A percentile compares a stretch with the other conserved stretches of the same genome.
phyloP scores from a whole-genome alignment of 192 early-diverging fungal species.

The Jimgerdemannia flammicorona region DNA sequence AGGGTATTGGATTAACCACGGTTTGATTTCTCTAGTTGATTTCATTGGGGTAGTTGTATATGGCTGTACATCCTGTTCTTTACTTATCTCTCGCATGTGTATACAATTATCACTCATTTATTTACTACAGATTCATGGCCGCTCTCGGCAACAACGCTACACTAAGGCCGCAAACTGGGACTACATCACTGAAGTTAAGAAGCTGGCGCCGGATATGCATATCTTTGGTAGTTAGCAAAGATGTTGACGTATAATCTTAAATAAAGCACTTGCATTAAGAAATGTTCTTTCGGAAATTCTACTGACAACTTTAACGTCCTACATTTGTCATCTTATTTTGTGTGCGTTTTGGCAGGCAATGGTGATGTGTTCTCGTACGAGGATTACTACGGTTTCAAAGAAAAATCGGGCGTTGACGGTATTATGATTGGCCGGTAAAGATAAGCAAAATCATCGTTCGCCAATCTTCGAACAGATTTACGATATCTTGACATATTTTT shows the following conservation, averaged over 20 bases:
- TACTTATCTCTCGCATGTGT: background rate
- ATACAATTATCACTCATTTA: constrained; percentile 7
- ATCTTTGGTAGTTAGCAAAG: constrained; percentile 45
- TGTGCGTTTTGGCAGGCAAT: constrained; percentile 33
- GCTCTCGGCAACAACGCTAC: constrained; percentile 91
- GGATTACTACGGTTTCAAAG: constrained; percentile 74
- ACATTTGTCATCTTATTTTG: no score
- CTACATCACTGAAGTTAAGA: constrained; percentile 71
- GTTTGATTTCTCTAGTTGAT: constrained; percentile 6
- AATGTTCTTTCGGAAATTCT: no score
- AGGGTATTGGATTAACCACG: constrained; percentile 61
- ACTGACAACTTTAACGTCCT: no score
- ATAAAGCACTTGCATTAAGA: no score
- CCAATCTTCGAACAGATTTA: background rate
- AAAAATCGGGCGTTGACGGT: constrained; percentile 67
- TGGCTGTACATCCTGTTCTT: background rate
- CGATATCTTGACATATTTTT: constrained; percentile 2
- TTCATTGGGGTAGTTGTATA: no score
- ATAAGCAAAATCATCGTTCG: no score
- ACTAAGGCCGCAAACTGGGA: constrained; percentile 88
- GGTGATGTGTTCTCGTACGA: constrained; percentile 83
- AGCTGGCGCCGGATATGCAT: constrained; percentile 31
- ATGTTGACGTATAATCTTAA: no score
- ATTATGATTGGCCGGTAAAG: constrained; percentile 87
- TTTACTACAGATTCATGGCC: constrained; percentile 66